A percentile compares a stretch with the other conserved stretches of the same genome.
Conservation (phyloP, 78 protist species). For the Acrasis kona region DNA sequence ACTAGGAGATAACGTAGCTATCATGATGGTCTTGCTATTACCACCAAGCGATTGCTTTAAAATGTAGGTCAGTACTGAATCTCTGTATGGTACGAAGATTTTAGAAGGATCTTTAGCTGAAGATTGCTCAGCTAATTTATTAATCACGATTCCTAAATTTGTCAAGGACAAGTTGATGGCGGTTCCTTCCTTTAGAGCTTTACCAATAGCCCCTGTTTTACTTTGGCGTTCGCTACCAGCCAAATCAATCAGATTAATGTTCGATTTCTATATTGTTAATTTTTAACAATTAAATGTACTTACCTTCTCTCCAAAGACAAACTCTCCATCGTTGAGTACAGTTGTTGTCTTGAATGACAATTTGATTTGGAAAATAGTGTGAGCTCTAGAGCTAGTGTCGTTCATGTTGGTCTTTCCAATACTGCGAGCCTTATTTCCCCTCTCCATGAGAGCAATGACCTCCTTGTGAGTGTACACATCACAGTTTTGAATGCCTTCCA, state of each 20-base stretch:
- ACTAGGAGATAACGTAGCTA: too few species aligned
- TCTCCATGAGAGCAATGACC: not conserved
- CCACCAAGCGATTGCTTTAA: conserved; percentile 88
- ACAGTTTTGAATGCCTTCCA: not conserved
- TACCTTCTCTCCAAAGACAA: too few species aligned
- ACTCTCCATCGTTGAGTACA: too few species aligned
- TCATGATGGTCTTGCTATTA: conserved; percentile 73
- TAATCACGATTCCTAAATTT: conserved; percentile 30
- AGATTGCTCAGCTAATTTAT: too few species aligned
- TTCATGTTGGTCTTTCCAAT: conserved; percentile 16
- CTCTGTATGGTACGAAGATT: conserved; percentile 77
- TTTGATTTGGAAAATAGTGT: too few species aligned
- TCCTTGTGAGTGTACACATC: not conserved
- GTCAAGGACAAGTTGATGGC: conserved; percentile 25
- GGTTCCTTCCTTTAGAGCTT: conserved; percentile 20
- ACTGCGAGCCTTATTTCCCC: not conserved
- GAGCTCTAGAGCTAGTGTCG: too few species aligned
- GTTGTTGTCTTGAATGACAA: too few species aligned
- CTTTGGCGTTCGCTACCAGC: conserved; percentile 8
- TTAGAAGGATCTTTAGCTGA: too few species aligned
- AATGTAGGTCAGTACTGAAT: conserved; percentile 72
- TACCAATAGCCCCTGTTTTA: conserved; percentile 8
- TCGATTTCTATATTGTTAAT: too few species aligned
- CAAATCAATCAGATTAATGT: not conserved
- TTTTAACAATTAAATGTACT: too few species aligned